Evolutionary conservation across 495 filamentous ascomycete genomes (phyloP).

Genomic region (Neohortaea acidophila): DNA sequence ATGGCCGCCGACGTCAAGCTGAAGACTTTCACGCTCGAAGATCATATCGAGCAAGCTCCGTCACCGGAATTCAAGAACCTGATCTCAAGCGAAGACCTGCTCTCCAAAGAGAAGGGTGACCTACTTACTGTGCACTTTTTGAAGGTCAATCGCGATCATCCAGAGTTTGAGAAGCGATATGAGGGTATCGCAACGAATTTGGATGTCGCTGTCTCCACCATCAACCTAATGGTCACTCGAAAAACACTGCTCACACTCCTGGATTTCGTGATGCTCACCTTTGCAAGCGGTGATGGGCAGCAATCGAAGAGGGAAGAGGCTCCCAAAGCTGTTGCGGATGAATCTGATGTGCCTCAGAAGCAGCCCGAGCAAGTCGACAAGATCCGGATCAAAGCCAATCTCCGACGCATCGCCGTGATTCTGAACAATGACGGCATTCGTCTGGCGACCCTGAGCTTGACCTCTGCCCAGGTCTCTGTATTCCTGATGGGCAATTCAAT

Average conservation of each 20-base stretch:
- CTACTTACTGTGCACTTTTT: constrained; percentile 79
- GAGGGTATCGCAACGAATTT: constrained; percentile 88
- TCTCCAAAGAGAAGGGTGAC: constrained; percentile 56
- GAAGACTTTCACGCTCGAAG: constrained; percentile 77
- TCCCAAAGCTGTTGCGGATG: constrained; percentile 23
- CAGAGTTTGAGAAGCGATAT: constrained; percentile 79
- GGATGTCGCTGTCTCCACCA: constrained; percentile 81
- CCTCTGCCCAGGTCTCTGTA: constrained; percentile 77
- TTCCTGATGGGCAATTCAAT: constrained; percentile 74
- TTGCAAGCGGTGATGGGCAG: constrained; percentile 54
- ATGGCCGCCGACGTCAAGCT: constrained; percentile 83
- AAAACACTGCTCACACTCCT: constrained; percentile 87
- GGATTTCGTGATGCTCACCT: constrained; percentile 90
- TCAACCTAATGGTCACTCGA: constrained; percentile 86
- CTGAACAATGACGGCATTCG: constrained; percentile 98
- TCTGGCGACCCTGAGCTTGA: constrained; percentile 80
- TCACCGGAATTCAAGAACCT: constrained; percentile 91
- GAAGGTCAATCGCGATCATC: constrained; percentile 77
- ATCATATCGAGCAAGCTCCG: constrained; percentile 81
- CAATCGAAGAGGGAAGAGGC: constrained; percentile 20
- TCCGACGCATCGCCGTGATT: constrained; percentile 85
- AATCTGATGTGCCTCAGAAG: constrained; percentile 24
- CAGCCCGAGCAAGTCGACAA: constrained; percentile 33
- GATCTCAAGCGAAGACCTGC: constrained; percentile 68
- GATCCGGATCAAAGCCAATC: constrained; percentile 72